These are phyloP conservation scores for Tetraselmis striata DNA, from an alignment of 139 green algal species.

Conservation along the genomic window DNA sequence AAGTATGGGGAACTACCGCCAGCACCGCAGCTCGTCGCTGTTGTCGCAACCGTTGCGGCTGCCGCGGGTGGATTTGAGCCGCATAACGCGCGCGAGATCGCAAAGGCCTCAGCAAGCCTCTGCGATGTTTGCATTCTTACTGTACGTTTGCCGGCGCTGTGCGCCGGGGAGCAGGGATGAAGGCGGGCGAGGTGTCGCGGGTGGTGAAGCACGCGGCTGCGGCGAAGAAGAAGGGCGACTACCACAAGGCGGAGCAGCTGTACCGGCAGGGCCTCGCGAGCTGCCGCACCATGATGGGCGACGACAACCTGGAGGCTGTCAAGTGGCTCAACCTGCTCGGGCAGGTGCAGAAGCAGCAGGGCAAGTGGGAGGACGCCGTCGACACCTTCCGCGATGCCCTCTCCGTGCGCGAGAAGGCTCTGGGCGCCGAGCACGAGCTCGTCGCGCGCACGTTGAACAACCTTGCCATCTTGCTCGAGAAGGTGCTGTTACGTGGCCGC, in stretches of 20 bases:
- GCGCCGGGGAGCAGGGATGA: too few relatives aligned
- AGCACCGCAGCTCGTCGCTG: too few relatives aligned
- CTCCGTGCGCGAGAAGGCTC: conserved; percentile 15
- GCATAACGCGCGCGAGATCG: too few relatives aligned
- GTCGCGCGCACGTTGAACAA: conserved; percentile 29
- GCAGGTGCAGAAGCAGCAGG: background rate
- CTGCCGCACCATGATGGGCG: conserved; percentile 16
- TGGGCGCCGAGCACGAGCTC: conserved; percentile 19
- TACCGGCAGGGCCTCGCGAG: conserved; percentile 13
- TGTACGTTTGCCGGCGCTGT: too few relatives aligned
- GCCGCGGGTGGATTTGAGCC: too few relatives aligned
- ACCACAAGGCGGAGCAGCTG: background rate
- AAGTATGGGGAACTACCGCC: too few relatives aligned
- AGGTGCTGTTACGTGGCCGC: too few relatives aligned
- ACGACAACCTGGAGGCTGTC: conserved; percentile 21
- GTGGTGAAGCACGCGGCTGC: background rate
- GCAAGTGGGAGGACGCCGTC: background rate
- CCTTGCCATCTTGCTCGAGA: conserved; percentile 25
- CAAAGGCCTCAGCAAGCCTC: too few relatives aligned
- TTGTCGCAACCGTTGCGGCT: too few relatives aligned
- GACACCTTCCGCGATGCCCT: background rate
- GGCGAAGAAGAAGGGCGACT: background rate
- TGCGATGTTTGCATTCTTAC: too few relatives aligned
- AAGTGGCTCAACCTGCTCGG: conserved; percentile 21
- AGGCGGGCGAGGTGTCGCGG: background rate